Evolutionary conservation across 148 eudicot genomes (phyloP), one percentile per base, ranked within the genome.

Genomic region (Bassia scoparia): DNA sequence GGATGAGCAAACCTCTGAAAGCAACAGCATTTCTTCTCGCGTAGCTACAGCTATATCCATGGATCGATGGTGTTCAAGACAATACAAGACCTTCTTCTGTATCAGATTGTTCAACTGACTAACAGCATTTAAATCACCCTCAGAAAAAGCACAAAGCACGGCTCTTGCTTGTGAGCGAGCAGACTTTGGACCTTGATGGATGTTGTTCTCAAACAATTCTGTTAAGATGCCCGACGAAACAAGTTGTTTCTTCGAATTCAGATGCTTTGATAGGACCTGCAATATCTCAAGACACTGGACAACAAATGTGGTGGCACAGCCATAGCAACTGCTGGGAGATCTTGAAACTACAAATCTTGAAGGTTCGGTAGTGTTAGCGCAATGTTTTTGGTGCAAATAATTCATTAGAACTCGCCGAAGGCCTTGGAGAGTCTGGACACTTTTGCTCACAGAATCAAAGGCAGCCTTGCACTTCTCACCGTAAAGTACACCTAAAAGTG

Each of bases 391-490:
- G 80, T 94, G 94, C 89, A 94, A 80, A 78, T 92, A 96, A 70
- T 82, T 92, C 99, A 96, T 96, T 72, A 96, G 77, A 78, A 92
- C 99, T 60, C 90, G 94, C 50, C 97, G 88, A 83, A 96, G 97
- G 80, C 99, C 99, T 86, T 96, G 99, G 71, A 96, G 88, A 56
- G 99, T 96, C 86, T 96, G 99, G 61, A 96, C 99, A 77, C 99
- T 96, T 90, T 92, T 96, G 88, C 97, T 96, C 61, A 96, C 99
- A 66, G 97, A 96, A 74, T 96, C 99, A 77, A 96, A 96, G 61
- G 99, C 99, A 76, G 97, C 99, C 86, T 96, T 96, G 83, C 99
- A 96, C 82, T 96, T 96, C 87, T 96, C 99, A 78, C 99, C 99
- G 81, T 96, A 96, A 23, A 96, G 85, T 70, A 96, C 99, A 78